phyloP scores from a whole-genome alignment of 2,329 filamentous ascomycete species.

The Xylariaceae sp. region DNA sequence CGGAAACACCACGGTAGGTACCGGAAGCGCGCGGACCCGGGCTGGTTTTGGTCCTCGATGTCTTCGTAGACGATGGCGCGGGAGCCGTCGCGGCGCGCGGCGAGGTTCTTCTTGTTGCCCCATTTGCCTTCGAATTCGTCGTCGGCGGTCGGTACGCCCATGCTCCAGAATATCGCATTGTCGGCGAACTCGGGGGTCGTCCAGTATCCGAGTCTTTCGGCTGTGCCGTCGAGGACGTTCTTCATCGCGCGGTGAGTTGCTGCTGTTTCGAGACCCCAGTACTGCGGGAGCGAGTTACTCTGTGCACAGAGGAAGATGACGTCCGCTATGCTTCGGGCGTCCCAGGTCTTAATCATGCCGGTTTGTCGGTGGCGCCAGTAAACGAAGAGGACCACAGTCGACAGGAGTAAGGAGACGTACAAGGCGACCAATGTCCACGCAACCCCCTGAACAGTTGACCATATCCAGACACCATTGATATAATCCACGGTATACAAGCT shows the following conservation, averaged over 20 bases:
- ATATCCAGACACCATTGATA: slow-evolving; percentile 60
- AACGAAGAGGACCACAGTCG: slow-evolving; percentile 53
- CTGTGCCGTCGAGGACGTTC: slow-evolving; percentile 50
- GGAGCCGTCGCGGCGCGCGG: slow-evolving; percentile 30
- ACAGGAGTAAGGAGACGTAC: slow-evolving; percentile 62
- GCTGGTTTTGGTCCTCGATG: slow-evolving; percentile 46
- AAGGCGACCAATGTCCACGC: slow-evolving; percentile 72
- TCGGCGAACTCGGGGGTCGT: slow-evolving; percentile 56
- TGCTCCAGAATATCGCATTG: slow-evolving; percentile 63
- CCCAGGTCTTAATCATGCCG: slow-evolving; percentile 67
- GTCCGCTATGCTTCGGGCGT: slow-evolving; percentile 75
- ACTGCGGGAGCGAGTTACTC: slow-evolving; percentile 72
- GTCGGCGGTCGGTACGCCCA: slow-evolving; percentile 28
- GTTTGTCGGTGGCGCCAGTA: slow-evolving; percentile 63
- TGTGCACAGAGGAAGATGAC: slow-evolving; percentile 71
- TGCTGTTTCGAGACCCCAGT: slow-evolving; percentile 62
- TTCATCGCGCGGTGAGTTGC: slow-evolving; percentile 47
- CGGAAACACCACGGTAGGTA: slow-evolving; percentile 75
- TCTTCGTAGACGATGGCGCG: slow-evolving; percentile 31
- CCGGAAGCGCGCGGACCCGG: slow-evolving; percentile 51
- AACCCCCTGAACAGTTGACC: slow-evolving; percentile 72
- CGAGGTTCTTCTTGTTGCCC: slow-evolving; percentile 22
- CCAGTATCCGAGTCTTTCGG: slow-evolving; percentile 83
- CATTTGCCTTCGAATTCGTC: slow-evolving; percentile 25
- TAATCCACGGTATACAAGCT: slow-evolving; percentile 64